Base-by-base conservation (phyloP, 202 grass and related monocot species). In the Carex arenaria region DNA sequence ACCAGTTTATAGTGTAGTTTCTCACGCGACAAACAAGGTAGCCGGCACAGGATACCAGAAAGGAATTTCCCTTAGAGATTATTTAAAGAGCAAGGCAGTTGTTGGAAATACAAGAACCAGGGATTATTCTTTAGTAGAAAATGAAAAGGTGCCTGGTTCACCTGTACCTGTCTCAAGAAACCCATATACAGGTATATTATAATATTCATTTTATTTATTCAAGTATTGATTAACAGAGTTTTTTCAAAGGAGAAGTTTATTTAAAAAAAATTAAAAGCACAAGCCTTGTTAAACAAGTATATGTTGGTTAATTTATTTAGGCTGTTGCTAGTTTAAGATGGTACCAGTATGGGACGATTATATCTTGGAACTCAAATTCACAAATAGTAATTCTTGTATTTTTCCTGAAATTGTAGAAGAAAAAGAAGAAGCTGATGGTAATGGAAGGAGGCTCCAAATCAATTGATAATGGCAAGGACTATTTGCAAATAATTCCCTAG, bases 361-460 rank as follows among this genome's bases (percentile, higher is more conserved):
- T 8, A 53, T 67, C 31, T 64, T 9, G 5, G 32, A 61, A 42
- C 19, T 80, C 53, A 42, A 42, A 42, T 45, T 61, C 8, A 43
- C 59, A 13, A 43, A 40, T 59, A 80, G 18, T 43, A 4, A 43
- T 40, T 65, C n/a, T 49, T 45, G 53, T 31, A 68, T 3, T 53
- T 82, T 10, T 82, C 10, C 15, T 54, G 17, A 64, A 61, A 81
- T 61, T 65, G 43, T 47, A 82, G 80, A 82, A 82, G 80, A 82
- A 82, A 52, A 30, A 51, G 70, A 78, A 64, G 57, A 85, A 55
- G 20, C n/a, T 79, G 70, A 66, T 22, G 62, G 7, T 54, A 59
- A 59, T 52, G 70, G 83, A 76, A 85, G 56, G 72, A 78, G 40
- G 61, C 83, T 85, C 20, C 83, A 85, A 78, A 49, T 28, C 34